phyloP scores from a whole-genome alignment of 2,329 filamentous ascomycete genomes.

The Fusarium brevicatenulatum region DNA sequence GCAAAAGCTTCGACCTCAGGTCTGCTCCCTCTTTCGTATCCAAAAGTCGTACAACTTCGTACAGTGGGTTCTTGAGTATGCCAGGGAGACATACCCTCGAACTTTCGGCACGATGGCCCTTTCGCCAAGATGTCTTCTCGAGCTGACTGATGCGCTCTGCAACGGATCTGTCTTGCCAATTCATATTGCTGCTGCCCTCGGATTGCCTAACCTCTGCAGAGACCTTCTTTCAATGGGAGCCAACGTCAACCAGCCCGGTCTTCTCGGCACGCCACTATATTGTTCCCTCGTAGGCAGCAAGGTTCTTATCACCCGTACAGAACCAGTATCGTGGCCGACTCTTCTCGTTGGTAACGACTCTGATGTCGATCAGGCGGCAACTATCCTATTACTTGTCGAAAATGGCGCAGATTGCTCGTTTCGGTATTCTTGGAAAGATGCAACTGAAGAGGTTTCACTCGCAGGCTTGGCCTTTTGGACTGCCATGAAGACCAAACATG shows the following conservation, averaged over 20 bases:
- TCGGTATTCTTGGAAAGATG: slow-evolving; percentile 30
- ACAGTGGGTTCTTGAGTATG: slow-evolving; percentile 52
- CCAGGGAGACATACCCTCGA: slow-evolving; percentile 44
- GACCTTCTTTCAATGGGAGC: slow-evolving; percentile 39
- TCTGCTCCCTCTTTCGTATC: slow-evolving; percentile 45
- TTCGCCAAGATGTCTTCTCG: slow-evolving; percentile 37
- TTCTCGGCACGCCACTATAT: slow-evolving; percentile 47
- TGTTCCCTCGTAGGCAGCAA: slow-evolving; percentile 49
- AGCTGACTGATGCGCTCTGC: slow-evolving; percentile 47
- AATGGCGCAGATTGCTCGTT: slow-evolving; percentile 32
- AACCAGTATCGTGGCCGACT: slow-evolving; percentile 38
- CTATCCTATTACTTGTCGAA: slow-evolving; percentile 40
- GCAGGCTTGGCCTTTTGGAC: slow-evolving; percentile 43
- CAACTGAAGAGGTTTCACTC: slow-evolving; percentile 30
- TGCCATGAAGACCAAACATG: slow-evolving; percentile 37
- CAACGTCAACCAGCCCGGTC: slow-evolving; percentile 35
- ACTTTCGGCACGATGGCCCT: slow-evolving; percentile 36
- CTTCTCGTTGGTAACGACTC: slow-evolving; percentile 26
- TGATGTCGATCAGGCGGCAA: slow-evolving; percentile 23
- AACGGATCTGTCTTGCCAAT: slow-evolving; percentile 45
- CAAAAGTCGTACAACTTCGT: slow-evolving; percentile 46
- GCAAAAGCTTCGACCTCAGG: slow-evolving; percentile 40
- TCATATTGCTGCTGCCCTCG: slow-evolving; percentile 50
- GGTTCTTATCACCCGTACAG: slow-evolving; percentile 32
- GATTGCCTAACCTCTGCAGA: slow-evolving; percentile 45